Percentiles rank a stretch among this genome's conserved stretches.
Evolutionary conservation across 148 eudicot genomes (phyloP).

Genomic region (Rhododendron simsii): DNA sequence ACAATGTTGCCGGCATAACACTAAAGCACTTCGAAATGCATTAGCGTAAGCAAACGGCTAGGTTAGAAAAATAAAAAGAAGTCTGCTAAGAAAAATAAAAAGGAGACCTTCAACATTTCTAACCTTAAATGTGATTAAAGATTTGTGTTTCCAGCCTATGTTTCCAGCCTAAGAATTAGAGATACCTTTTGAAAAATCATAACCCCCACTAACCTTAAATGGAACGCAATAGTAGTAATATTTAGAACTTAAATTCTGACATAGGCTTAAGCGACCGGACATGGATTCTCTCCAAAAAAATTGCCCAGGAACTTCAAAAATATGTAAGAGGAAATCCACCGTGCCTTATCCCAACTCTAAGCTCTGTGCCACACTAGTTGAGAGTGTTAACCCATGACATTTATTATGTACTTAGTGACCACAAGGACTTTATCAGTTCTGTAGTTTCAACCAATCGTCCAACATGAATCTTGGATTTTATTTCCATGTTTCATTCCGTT

Average conservation of each 20-base stretch:
- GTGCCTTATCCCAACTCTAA: neutral
- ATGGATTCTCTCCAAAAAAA: neutral
- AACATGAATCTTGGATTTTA: neutral
- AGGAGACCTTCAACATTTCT: neutral
- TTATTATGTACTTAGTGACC: neutral
- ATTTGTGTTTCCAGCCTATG: neutral
- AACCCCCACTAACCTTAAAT: neutral
- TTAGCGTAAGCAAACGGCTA: neutral
- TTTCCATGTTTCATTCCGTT: neutral
- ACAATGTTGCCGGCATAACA: neutral
- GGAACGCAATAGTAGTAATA: too few species aligned
- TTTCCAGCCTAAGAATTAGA: too few species aligned
- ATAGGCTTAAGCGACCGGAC: neutral
- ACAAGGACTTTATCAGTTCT: neutral
- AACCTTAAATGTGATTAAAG: neutral
- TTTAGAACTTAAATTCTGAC: too few species aligned
- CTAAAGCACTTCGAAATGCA: neutral
- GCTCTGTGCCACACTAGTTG: neutral
- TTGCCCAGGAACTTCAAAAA: neutral
- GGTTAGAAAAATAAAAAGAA: neutral
- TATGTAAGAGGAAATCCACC: neutral
- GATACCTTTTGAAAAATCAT: neutral
- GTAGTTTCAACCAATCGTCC: neutral
- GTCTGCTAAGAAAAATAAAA: neutral
- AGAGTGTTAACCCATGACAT: neutral